Conservation (phyloP, 2,329 filamentous ascomycete genomes). For the Claviceps spartinae region DNA sequence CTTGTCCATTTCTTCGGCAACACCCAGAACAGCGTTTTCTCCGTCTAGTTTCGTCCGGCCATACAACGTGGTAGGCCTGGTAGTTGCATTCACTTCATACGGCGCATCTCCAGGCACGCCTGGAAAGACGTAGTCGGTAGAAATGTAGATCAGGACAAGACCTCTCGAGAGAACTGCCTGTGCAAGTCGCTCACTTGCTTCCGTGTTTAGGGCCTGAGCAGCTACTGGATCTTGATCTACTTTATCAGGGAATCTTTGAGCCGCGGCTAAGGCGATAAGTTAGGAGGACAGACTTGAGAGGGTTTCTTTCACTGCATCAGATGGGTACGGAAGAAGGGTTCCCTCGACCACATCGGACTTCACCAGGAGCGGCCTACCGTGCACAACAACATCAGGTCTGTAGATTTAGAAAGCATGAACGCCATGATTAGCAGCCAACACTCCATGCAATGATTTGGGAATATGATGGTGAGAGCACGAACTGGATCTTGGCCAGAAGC, state of each 20-base stretch:
- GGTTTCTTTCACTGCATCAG: neutral
- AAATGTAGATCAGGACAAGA: constrained; percentile 62
- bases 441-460: neutral
- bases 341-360: too few relatives aligned
- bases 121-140: constrained; percentile 70
- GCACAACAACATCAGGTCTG: constrained; percentile 65
- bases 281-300: neutral
- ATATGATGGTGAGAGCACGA: constrained; percentile 11
- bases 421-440: neutral
- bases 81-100: constrained; percentile 51
- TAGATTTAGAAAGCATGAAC: neutral
- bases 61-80: constrained; percentile 65
- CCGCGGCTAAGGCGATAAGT: constrained; percentile 46
- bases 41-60: constrained; percentile 49
- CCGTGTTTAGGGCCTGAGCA: constrained; percentile 60
- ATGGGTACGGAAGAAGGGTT: too few relatives aligned
- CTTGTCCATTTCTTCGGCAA: constrained; percentile 34
- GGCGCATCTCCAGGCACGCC: constrained; percentile 68
- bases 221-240: constrained; percentile 68
- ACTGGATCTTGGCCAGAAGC: constrained; percentile 42
- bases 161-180: constrained; percentile 46
- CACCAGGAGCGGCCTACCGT: constrained; percentile 41
- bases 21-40: constrained; percentile 51
- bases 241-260: constrained; percentile 77
- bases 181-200: constrained; percentile 55